phyloP scores from a whole-genome alignment of 2,329 filamentous ascomycete genomes.

The Trichoderma sp. region DNA sequence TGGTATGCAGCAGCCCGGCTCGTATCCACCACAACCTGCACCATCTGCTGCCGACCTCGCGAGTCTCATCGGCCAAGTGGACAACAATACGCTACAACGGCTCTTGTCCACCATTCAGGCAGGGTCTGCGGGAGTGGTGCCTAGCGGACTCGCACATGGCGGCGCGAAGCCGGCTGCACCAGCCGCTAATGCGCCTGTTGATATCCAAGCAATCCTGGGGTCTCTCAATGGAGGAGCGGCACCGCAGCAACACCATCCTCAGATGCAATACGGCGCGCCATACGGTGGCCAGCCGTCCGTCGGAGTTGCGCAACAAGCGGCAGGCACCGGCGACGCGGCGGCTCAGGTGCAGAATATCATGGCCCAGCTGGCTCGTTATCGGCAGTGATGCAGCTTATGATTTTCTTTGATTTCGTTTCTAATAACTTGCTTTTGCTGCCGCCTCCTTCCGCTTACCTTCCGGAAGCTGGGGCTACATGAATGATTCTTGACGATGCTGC shows the following conservation, averaged over 20 bases:
- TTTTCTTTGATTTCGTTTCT: background rate
- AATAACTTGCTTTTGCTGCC: conserved; percentile 3
- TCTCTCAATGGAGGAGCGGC: conserved; percentile 35
- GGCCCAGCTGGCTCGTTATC: conserved; percentile 66
- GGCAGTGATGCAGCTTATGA: conserved; percentile 42
- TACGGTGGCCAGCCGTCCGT: conserved; percentile 35
- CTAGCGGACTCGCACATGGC: conserved; percentile 21
- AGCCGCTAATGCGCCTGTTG: conserved; percentile 35
- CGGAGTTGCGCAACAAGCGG: conserved; percentile 25
- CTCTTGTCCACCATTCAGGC: conserved; percentile 59
- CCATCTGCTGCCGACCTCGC: conserved; percentile 51
- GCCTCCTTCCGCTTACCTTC: background rate
- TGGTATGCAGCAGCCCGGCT: conserved; percentile 28
- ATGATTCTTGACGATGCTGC: conserved; percentile 15
- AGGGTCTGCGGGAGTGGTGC: conserved; percentile 23
- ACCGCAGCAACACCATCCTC: conserved; percentile 28
- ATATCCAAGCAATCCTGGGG: conserved; percentile 48
- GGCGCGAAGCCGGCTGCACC: conserved; percentile 25
- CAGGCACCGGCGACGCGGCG: conserved; percentile 37
- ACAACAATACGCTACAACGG: conserved; percentile 68
- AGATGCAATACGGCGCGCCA: conserved; percentile 30
- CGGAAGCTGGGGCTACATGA: background rate
- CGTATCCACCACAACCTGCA: conserved; percentile 35
- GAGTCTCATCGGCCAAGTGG: conserved; percentile 64
- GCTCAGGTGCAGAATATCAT: conserved; percentile 70